Base-by-base conservation (phyloP, 192 early-diverging fungal species). In the Coemansia sp. region DNA sequence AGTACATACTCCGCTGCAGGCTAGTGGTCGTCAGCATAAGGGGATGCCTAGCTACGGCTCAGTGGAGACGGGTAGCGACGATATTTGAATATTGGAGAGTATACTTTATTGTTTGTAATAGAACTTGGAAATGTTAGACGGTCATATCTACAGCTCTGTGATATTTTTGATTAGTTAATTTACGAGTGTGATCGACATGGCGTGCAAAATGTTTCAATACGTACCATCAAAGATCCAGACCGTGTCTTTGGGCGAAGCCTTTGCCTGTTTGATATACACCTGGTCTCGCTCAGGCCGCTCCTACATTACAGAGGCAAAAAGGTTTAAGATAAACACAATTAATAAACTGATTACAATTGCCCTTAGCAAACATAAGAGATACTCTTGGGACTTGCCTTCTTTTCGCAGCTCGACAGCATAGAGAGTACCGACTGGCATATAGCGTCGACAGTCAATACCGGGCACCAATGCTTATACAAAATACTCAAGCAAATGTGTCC, bases 401-500 rank as follows among this genome's bases (percentile, higher is more conserved):
- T 87, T 14, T 85, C 88, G 68, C 92, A 94, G 67, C 91, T 90
- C 11, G 92, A 94, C 45, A 98, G 76, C 96, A 98, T 97, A 55
- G 94, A 96, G 51, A 90, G 87, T 27, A 98, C 88, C 0, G 92
- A 94, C 63, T 98, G 84, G 67, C 95, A 98, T 12, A 98, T 90
- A 2, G 91, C 88, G 31, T 89, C 86, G 25, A 96, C 92, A 5
- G 95, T 97, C 67, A 97, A 85, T 0, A 95, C 96, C 0, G 96
- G 96, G 21, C 88, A 89, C 96, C 96, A 98, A 37, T 95, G 88
- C 69, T 90, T 90, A 75, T 97, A 97, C 42, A 98, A 87, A 62
- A 98, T 96, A 68, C 94, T 96, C 34, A 98, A 76, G 72, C 96
- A 98, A 57, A 98, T 98, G 66, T 98, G 96, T n/a, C 96, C 95